These are phyloP conservation scores for Ambrosiella xylebori DNA, from an alignment of 2,329 filamentous ascomycete species.

Conservation along the genomic window DNA sequence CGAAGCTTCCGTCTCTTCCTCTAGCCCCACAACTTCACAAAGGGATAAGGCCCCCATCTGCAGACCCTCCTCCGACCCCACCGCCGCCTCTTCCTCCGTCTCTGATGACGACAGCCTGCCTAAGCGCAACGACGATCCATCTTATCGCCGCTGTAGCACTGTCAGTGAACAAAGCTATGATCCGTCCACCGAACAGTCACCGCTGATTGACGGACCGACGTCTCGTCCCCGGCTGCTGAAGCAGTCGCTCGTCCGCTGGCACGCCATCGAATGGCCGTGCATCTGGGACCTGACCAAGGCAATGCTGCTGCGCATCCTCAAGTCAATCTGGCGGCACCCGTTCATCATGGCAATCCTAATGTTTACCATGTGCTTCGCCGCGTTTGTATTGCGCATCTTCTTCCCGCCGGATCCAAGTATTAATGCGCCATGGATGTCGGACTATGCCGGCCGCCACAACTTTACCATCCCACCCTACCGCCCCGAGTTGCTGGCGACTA, in stretches of 20 bases:
- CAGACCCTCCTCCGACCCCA: too few relatives aligned
- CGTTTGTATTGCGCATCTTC: slow-evolving; percentile 8
- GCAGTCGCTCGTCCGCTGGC: neutral
- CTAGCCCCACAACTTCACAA: neutral
- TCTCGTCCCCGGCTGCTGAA: too few relatives aligned
- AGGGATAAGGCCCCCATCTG: neutral
- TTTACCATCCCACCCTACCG: slow-evolving; percentile 29
- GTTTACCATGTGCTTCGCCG: neutral
- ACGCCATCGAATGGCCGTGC: neutral
- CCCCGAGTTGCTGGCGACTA: slow-evolving; percentile 24
- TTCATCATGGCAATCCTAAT: slow-evolving; percentile 4
- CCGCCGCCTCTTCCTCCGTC: neutral
- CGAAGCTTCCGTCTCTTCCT: neutral
- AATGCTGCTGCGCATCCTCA: neutral
- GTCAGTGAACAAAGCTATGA: neutral
- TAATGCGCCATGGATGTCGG: slow-evolving; percentile 30
- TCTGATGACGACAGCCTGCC: neutral
- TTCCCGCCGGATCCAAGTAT: slow-evolving; percentile 8
- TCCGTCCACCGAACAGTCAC: slow-evolving; percentile 11
- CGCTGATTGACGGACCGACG: neutral
- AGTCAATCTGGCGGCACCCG: slow-evolving; percentile 5
- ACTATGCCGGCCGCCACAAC: slow-evolving; percentile 25
- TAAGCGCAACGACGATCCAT: neutral
- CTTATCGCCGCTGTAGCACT: neutral
- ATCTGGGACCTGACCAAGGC: neutral